A percentile compares a stretch with the other conserved stretches of the same genome.
These are phyloP conservation scores for Sporothrix pallida DNA, from an alignment of 2,329 filamentous ascomycete species.

Conservation along the genomic window DNA sequence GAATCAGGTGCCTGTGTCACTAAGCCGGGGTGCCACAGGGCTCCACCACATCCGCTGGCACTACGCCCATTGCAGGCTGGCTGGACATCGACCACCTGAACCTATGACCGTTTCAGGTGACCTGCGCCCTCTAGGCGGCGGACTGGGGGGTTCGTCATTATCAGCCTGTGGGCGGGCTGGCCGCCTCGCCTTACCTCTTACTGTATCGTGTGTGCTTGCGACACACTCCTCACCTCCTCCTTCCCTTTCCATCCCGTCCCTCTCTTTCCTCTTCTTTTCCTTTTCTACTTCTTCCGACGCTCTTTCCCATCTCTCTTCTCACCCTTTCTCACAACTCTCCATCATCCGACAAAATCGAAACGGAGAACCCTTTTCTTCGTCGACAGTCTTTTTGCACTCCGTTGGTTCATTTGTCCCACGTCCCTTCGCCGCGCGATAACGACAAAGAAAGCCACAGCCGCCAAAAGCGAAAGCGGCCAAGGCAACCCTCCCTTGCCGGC, in stretches of 20 bases:
- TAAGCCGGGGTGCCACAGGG: not conserved
- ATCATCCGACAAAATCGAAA: not conserved
- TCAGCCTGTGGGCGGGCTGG: constrained; percentile 1
- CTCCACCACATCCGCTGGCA: not conserved
- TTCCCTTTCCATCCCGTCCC: constrained; percentile 4
- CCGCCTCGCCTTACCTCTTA: not conserved
- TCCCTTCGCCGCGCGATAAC: not conserved
- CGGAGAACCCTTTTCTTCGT: not conserved
- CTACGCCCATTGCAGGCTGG: constrained; percentile 15
- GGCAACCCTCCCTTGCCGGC: constrained; percentile 23
- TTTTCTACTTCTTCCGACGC: not conserved
- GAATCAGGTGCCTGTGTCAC: constrained; percentile 3
- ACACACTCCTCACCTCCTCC: not conserved
- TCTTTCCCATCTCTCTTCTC: not conserved
- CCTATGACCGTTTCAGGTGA: constrained; percentile 27
- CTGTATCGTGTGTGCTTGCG: constrained; percentile 16
- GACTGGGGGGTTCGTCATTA: not conserved
- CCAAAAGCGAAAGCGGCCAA: constrained; percentile 24
- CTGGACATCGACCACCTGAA: constrained; percentile 6
- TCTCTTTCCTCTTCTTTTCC: not conserved
- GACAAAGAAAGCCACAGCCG: constrained; percentile 15
- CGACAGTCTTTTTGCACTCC: not conserved
- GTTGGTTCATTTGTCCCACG: not conserved
- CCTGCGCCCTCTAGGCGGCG: constrained; percentile 8
- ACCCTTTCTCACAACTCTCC: not conserved